Evolutionary conservation across 2,329 filamentous ascomycete species (phyloP).

Genomic region (Calonectria pauciramosa): DNA sequence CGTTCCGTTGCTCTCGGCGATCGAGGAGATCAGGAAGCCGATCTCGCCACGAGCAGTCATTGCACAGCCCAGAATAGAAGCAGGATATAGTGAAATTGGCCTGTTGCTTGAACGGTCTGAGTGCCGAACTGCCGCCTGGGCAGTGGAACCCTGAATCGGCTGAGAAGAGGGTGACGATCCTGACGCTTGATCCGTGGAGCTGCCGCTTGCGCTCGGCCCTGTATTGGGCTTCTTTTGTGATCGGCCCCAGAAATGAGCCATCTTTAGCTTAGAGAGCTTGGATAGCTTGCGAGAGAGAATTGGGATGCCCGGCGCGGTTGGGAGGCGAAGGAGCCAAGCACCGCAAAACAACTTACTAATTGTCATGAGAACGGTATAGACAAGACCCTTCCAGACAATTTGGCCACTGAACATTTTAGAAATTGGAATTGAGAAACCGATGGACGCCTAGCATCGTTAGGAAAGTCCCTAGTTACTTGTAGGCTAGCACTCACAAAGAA

Average conservation of each 20-base stretch:
- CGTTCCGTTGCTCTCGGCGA: slow-evolving; percentile 69
- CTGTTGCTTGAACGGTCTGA: slow-evolving; percentile 51
- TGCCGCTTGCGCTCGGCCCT: neutral
- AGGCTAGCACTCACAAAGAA: slow-evolving; percentile 72
- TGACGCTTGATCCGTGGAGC: neutral
- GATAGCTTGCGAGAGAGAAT: neutral
- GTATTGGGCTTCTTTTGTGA: neutral
- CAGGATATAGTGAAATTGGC: slow-evolving; percentile 75
- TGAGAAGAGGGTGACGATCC: neutral
- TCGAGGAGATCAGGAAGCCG: slow-evolving; percentile 79
- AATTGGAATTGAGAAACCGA: slow-evolving; percentile 85
- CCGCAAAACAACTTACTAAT: slow-evolving; percentile 73
- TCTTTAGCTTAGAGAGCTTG: neutral
- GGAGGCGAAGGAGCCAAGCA: slow-evolving; percentile 60
- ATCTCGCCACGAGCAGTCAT: slow-evolving; percentile 88
- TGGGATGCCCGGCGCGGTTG: neutral
- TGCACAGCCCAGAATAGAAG: slow-evolving; percentile 72
- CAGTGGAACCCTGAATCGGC: neutral
- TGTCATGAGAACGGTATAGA: slow-evolving; percentile 80
- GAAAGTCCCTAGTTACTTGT: neutral
- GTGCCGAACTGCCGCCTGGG: slow-evolving; percentile 10
- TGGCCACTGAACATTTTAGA: slow-evolving; percentile 74
- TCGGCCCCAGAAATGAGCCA: neutral
- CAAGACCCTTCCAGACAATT: slow-evolving; percentile 79
- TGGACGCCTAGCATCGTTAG: slow-evolving; percentile 60